Evolutionary conservation across 768 basidiomycete species (phyloP).

Genomic region (Tulasnella sp.): DNA sequence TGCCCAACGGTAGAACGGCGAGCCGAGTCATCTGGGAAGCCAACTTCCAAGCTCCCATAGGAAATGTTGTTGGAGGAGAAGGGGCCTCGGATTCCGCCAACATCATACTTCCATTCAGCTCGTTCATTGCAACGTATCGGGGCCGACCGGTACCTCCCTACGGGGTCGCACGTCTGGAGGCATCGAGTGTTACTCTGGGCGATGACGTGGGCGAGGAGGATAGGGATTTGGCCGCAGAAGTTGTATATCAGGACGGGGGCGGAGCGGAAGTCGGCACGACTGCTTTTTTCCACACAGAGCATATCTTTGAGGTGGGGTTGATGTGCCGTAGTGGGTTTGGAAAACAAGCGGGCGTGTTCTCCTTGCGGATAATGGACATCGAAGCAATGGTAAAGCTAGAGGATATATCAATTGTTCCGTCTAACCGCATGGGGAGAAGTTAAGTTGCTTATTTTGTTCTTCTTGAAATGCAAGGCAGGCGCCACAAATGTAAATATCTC

Average conservation of each 20-base stretch:
- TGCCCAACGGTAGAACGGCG: neutral
- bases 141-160: conserved; percentile 22
- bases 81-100: neutral
- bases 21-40: conserved; percentile 8
- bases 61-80: neutral
- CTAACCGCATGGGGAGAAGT: too few relatives aligned
- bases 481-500: too few relatives aligned
- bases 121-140: conserved; percentile 27
- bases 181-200: too few relatives aligned
- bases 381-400: conserved; percentile 17
- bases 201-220: neutral
- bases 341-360: conserved; percentile 28
- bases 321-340: conserved; percentile 31
- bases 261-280: conserved; percentile 23
- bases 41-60: neutral
- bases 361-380: conserved; percentile 22
- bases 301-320: conserved; percentile 27
- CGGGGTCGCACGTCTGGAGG: neutral
- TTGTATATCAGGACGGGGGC: neutral
- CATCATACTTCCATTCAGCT: conserved; percentile 22
- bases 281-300: conserved; percentile 20
- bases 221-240: neutral
- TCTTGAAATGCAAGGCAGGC: too few relatives aligned
- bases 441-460: neutral
- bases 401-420: too few relatives aligned